A percentile compares a stretch with the other conserved stretches of the same genome.
Conservation (phyloP, 2,329 filamentous ascomycete species). For the Colletotrichum sp. region DNA sequence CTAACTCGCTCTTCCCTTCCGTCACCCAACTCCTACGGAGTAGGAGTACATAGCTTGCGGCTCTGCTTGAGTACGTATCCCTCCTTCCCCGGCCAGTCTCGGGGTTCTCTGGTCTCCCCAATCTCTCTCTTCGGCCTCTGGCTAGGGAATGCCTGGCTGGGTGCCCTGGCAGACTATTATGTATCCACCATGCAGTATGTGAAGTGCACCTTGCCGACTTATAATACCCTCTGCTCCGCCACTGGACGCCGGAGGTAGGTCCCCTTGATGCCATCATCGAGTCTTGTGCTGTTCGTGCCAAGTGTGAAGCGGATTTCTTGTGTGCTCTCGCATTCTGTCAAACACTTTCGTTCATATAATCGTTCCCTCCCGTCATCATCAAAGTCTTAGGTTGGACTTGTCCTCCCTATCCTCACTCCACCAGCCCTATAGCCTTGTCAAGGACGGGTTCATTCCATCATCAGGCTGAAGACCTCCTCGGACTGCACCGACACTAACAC, state of each 20-base stretch:
- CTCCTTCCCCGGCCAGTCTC: neutral
- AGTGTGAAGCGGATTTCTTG: neutral
- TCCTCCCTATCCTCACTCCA: neutral
- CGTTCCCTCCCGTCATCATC: neutral
- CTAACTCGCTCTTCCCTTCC: neutral
- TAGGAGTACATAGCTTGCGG: neutral
- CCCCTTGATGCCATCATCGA: neutral
- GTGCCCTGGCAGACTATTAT: neutral
- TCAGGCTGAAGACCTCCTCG: neutral
- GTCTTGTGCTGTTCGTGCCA: neutral
- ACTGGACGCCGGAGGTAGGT: neutral
- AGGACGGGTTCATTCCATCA: neutral
- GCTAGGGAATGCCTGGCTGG: neutral
- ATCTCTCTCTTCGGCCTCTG: neutral
- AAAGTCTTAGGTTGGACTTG: neutral
- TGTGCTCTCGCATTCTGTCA: neutral
- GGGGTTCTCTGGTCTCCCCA: neutral
- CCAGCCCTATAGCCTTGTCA: neutral
- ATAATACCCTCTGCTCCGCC: conserved; percentile 10
- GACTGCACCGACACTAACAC: neutral
- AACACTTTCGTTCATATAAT: neutral
- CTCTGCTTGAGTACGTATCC: conserved; percentile 12
- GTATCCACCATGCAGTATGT: neutral
- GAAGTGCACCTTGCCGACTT: neutral
- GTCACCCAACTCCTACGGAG: neutral